Conservation (phyloP, 371 early-diverging fungal genomes). For the Phascolomyces articulosus region DNA sequence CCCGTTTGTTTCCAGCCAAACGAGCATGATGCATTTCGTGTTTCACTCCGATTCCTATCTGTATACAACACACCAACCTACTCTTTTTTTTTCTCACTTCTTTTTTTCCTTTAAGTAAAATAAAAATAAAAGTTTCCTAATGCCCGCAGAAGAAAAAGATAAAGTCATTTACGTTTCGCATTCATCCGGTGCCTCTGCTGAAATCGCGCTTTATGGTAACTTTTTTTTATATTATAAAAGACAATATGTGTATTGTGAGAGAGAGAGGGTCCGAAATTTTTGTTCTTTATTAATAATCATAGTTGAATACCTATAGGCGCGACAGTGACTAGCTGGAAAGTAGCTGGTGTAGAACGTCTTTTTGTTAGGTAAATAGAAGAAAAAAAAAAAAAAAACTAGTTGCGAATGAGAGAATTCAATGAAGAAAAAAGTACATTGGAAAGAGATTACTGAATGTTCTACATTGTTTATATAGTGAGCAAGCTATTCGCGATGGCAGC, state of each 20-base stretch:
- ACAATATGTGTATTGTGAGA: not conserved
- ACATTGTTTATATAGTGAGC: slow-evolving; percentile 39
- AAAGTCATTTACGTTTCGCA: slow-evolving; percentile 45
- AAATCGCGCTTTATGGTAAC: slow-evolving; percentile 66
- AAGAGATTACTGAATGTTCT: too few species aligned
- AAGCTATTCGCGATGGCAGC: slow-evolving; percentile 75
- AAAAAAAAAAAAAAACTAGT: not conserved
- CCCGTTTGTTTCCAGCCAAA: too few species aligned
- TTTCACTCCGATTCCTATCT: too few species aligned
- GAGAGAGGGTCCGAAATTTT: too few species aligned
- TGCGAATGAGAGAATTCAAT: not conserved
- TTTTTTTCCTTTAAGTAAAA: slow-evolving; percentile 1
- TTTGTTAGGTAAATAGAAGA: slow-evolving; percentile 68
- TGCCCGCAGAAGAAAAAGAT: slow-evolving; percentile 46
- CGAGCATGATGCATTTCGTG: too few species aligned
- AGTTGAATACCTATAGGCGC: slow-evolving; percentile 61
- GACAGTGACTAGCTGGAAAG: slow-evolving; percentile 81
- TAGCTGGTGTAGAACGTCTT: slow-evolving; percentile 65
- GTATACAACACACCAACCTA: too few species aligned
- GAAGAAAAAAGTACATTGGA: too few species aligned
- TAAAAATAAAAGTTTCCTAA: slow-evolving; percentile 11
- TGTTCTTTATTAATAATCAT: too few species aligned
- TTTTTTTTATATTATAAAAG: not conserved
- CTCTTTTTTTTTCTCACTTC: not conserved
- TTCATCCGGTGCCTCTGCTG: slow-evolving; percentile 54